Conservation (phyloP, 2,329 filamentous ascomycete genomes). For the Emergomyces pasteurianus region DNA sequence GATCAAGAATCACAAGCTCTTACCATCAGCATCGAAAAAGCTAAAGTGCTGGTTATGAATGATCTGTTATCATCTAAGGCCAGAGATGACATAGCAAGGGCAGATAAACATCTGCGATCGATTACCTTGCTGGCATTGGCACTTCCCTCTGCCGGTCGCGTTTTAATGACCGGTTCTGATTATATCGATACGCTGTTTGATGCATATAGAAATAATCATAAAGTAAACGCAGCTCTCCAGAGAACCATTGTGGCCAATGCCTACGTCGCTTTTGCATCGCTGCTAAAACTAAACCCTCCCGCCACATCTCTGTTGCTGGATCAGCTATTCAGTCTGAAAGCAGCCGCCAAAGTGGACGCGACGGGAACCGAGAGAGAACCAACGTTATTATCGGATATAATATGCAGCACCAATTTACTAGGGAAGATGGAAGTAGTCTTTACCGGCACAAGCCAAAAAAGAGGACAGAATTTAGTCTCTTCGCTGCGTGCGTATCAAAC, state of each 20-base stretch:
- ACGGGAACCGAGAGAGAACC: slow-evolving; percentile 27
- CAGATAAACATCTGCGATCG: slow-evolving; percentile 19
- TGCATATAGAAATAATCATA: slow-evolving; percentile 40
- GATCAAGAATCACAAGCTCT: slow-evolving; percentile 21
- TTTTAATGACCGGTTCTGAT: slow-evolving; percentile 75
- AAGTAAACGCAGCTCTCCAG: slow-evolving; percentile 46
- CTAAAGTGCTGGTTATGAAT: slow-evolving; percentile 23
- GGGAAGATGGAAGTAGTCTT: slow-evolving; percentile 28
- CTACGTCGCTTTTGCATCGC: slow-evolving; percentile 62
- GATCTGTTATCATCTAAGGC: slow-evolving; percentile 17
- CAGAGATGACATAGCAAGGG: slow-evolving; percentile 6
- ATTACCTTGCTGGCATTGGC: slow-evolving; percentile 30
- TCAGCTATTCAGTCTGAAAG: slow-evolving; percentile 69
- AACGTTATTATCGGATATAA: slow-evolving; percentile 68
- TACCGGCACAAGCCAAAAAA: slow-evolving; percentile 23
- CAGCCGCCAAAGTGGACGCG: slow-evolving; percentile 52
- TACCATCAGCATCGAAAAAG: slow-evolving; percentile 25
- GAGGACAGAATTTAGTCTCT: slow-evolving; percentile 29
- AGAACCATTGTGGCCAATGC: slow-evolving; percentile 58
- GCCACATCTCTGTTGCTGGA: slow-evolving; percentile 69
- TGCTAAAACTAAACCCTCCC: slow-evolving; percentile 54
- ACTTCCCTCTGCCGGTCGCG: slow-evolving; percentile 35
- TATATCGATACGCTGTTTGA: slow-evolving; percentile 62
- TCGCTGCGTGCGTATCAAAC: slow-evolving; percentile 29
- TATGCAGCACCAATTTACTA: slow-evolving; percentile 68